A percentile compares a stretch with the other conserved stretches of the same genome.
phyloP scores from a whole-genome alignment of 768 basidiomycete species.

The Neoboletus magnificus region DNA sequence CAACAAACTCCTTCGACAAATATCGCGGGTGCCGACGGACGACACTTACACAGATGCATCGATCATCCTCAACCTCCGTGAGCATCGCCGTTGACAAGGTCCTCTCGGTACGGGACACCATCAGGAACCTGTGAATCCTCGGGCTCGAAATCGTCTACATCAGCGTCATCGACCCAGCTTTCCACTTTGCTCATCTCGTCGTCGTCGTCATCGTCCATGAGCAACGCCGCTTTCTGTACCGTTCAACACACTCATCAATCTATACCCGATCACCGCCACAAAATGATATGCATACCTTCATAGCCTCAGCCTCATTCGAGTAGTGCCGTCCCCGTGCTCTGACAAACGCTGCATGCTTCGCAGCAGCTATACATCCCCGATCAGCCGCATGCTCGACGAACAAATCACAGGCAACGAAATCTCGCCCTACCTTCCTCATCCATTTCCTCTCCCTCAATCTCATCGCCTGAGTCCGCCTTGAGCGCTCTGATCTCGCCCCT shows the following conservation, averaged over 20 bases:
- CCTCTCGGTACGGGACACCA: neutral
- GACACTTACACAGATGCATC: neutral
- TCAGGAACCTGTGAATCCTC: conserved; percentile 1
- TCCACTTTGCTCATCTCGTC: conserved; percentile 4
- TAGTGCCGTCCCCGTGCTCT: conserved; percentile 81
- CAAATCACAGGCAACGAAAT: neutral
- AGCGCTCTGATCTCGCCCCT: conserved; percentile 55
- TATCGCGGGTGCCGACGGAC: neutral
- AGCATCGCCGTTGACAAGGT: conserved; percentile 20
- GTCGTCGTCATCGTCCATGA: conserved; percentile 63
- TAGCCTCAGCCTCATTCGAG: conserved; percentile 88
- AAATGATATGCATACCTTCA: conserved; percentile 61
- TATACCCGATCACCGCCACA: neutral
- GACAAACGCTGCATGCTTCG: conserved; percentile 79
- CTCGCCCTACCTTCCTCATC: conserved; percentile 72
- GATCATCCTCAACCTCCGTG: conserved; percentile 13
- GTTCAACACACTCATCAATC: conserved; percentile 6
- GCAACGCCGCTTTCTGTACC: conserved; percentile 56
- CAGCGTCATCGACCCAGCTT: conserved; percentile 6
- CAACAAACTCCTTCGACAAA: neutral
- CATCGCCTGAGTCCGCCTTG: conserved; percentile 40
- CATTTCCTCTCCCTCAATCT: conserved; percentile 79
- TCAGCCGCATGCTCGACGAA: neutral
- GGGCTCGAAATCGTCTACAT: conserved; percentile 7
- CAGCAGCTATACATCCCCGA: conserved; percentile 51